Evolutionary conservation across 352 stramenopile species (phyloP).

Genomic region (Phytophthora pini): DNA sequence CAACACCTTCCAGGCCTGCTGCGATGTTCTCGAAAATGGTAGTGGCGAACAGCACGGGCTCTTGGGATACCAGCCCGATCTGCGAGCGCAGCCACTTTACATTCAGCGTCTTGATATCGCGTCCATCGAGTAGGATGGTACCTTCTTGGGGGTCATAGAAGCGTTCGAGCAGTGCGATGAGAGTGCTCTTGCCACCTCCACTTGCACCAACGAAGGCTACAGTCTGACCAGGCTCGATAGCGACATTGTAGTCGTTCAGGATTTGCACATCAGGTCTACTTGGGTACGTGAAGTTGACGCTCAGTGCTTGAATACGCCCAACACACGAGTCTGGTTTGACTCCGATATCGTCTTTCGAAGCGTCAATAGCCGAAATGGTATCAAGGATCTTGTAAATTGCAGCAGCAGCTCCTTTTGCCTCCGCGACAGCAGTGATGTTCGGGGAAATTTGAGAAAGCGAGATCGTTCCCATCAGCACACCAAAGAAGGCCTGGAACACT

Average conservation of each 20-base stretch:
- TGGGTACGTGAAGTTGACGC: constrained; percentile 80
- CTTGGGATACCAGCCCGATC: constrained; percentile 81
- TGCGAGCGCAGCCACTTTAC: constrained; percentile 73
- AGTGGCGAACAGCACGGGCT: constrained; percentile 89
- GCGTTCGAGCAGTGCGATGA: constrained; percentile 71
- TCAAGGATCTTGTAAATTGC: constrained; percentile 60
- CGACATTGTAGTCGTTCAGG: constrained; percentile 38
- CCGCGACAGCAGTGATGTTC: constrained; percentile 52
- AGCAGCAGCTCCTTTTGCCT: constrained; percentile 47
- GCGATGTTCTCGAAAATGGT: constrained; percentile 92
- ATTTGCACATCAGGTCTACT: constrained; percentile 45
- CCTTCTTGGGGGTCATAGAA: constrained; percentile 91
- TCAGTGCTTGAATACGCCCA: constrained; percentile 49
- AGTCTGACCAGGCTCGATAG: constrained; percentile 38
- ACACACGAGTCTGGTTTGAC: constrained; percentile 12
- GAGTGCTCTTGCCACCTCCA: constrained; percentile 41
- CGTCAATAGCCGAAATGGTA: constrained; percentile 52
- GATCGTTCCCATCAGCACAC: constrained; percentile 52
- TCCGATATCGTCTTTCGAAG: constrained; percentile 29
- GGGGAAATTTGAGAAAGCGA: constrained; percentile 59
- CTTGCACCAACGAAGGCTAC: constrained; percentile 38
- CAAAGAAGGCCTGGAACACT: constrained; percentile 66
- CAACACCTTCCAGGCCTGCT: constrained; percentile 63
- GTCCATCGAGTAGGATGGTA: constrained; percentile 79
- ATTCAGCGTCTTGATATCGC: constrained; percentile 78